Evolutionary conservation across 768 basidiomycete species (phyloP), one percentile per base, ranked within the genome.

Genomic region (Russula abietina): DNA sequence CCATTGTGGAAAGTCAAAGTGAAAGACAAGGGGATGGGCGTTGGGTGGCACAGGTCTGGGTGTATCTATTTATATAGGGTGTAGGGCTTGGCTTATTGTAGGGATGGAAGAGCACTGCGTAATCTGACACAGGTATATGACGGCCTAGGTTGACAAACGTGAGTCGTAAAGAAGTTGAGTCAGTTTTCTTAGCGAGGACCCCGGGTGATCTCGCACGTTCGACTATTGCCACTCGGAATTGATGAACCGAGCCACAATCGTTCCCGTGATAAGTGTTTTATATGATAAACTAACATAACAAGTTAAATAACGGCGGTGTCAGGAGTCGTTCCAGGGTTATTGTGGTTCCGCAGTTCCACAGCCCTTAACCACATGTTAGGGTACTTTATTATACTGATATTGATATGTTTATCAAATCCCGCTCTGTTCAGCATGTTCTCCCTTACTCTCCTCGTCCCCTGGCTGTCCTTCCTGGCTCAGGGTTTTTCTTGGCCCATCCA

Each of bases 1-100:
- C 86, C 83, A 91, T 88, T 38, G 59, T 19, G 36, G 33, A 12
- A 38, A 46, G 51, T 8, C 2, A 41, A 24, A 7, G 22, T 28
- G 7, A 50, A 59, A 32, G 57, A 54, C 38, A 46, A n/a, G 46
- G 48, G 48, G 38, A 12, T 32, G 16, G n/a, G 46, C 22, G 39
- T 39, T 28, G 45, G 30, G 57, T 49, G 39, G 22, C 58, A 41
- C 59, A 9, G 38, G 46, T 39, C 19, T 52, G 8, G 33, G 46
- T 38, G 57, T 41, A 55, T 39, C 59, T 63, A 63, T 63, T 58
- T 39, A 46, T 16, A n/a, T 33, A 16, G 60, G 17, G 14, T 14
- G 51, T 51, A 33, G 51, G 45, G 45, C 26, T n/a, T 51, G 45
- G 45, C 26, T 32, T 51, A 38, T 38, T 36, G 52, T 24, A 28